Base-by-base conservation (phyloP, 257 asterid species). In the Avicennia marina region DNA sequence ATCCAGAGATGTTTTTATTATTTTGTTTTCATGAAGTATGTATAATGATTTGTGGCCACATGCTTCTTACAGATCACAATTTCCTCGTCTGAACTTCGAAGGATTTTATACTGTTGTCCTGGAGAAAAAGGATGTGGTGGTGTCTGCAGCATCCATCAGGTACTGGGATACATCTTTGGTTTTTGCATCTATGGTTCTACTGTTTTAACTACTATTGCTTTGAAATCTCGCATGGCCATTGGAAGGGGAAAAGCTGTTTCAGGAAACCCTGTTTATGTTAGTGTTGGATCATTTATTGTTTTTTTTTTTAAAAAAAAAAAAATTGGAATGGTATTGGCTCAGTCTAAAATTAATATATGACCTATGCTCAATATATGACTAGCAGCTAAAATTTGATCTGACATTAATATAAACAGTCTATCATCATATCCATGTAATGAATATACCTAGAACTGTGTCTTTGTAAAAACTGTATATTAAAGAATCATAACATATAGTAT, bases 71-170 rank as follows among this genome's bases (percentile, higher is more conserved):
- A 82, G 90, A 53, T 82, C 84, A 29, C 69, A 62, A 16, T 77
- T 79, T 65, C 63, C 82, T 6, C 78, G 90, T 36, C 74, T 82
- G 41, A 75, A 82, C 62, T 82, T 66, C 46, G 47, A 53, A 36
- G 84, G 87, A 11, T 79, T 82, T 62, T 76, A 79, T 75, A 79
- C 86, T 29, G 68, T 62, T 46, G 63, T 82, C 46, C 73, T 82
- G 76, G 87, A 82, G 77, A 78, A 70, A 67, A 69, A 82, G 62
- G 87, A 79, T 52, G 59, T 74, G 3, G 12, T 78, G 46, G 48
- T 75, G 59, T 68, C 75, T 16, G 81, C 79, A 53, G 90, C 90
- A 55, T 79, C 90, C 45, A 67, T 82, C 61, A 76, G 90, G 90
- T 82, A n/a, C 46, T 22, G 11, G 2, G 16, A 15, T 39, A 22